phyloP scores from a whole-genome alignment of 345 rosid genomes.

The Rhodomyrtus tomentosa region DNA sequence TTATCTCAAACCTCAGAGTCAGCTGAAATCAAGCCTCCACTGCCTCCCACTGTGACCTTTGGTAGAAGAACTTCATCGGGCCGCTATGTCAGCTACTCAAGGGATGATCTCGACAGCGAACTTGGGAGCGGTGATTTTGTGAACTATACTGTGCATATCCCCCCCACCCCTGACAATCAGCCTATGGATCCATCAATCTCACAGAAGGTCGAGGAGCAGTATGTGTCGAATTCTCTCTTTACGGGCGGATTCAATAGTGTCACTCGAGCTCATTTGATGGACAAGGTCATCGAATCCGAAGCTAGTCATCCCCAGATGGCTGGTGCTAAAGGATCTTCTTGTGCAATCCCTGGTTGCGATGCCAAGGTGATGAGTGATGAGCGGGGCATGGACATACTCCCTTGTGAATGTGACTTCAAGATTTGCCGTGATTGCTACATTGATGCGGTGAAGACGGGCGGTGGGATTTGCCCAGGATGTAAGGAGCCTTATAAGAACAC shows the following conservation, averaged over 20 bases:
- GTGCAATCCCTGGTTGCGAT: constrained; percentile 87
- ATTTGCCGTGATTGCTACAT: constrained; percentile 84
- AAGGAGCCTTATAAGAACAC: constrained; percentile 79
- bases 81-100: constrained; percentile 76
- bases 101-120: constrained; percentile 95
- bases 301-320: constrained; percentile 96
- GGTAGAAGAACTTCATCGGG: constrained; percentile 79
- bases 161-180: constrained; percentile 95
- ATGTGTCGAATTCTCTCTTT: constrained; percentile 85
- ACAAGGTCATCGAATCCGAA: constrained; percentile 91
- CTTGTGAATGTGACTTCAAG: constrained; percentile 96
- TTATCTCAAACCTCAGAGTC: constrained; percentile 57
- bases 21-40: constrained; percentile 48
- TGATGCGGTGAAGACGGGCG: constrained; percentile 86
- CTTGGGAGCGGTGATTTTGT: constrained; percentile 57
- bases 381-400: constrained; percentile 83
- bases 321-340: constrained; percentile 86
- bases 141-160: constrained; percentile 84
- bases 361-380: constrained; percentile 91
- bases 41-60: constrained; percentile 57
- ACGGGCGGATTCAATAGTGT: constrained; percentile 89
- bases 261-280: constrained; percentile 91
- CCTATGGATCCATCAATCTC: constrained; percentile 90
- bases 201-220: constrained; percentile 95
- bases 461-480: constrained; percentile 87